phyloP scores from a whole-genome alignment of 257 asterid genomes.

The Echium plantagineum region DNA sequence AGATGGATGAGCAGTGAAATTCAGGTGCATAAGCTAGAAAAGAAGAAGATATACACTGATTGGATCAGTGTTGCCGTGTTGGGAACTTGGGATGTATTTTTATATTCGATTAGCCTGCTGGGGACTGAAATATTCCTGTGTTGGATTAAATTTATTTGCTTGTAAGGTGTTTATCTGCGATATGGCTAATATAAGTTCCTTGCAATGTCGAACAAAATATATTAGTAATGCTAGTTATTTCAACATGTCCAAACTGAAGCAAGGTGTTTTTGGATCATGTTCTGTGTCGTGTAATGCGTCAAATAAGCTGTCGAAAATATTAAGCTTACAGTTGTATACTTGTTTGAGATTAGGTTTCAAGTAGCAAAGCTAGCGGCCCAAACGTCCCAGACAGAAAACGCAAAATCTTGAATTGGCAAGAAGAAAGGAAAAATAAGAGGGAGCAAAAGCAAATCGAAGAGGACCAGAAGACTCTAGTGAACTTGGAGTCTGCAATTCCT shows the following conservation, averaged over 20 bases:
- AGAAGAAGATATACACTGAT: too few relatives aligned
- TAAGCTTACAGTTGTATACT: neutral
- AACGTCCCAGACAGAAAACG: conserved; percentile 46
- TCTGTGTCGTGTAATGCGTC: neutral
- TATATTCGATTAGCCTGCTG: too few relatives aligned
- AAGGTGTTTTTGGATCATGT: neutral
- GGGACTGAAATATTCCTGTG: too few relatives aligned
- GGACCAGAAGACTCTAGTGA: conserved; percentile 55
- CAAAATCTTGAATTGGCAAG: conserved; percentile 52
- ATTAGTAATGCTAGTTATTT: too few relatives aligned
- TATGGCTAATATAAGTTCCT: too few relatives aligned
- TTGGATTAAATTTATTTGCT: too few relatives aligned
- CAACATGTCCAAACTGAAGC: neutral
- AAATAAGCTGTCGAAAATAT: neutral
- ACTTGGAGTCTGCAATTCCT: conserved; percentile 66
- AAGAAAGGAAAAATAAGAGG: conserved; percentile 47
- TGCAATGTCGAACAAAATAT: too few relatives aligned
- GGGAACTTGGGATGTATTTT: too few relatives aligned
- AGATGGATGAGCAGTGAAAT: too few relatives aligned
- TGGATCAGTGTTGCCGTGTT: too few relatives aligned
- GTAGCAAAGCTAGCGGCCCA: conserved; percentile 15
- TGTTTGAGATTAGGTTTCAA: conserved; percentile 29
- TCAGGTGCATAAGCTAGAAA: too few relatives aligned
- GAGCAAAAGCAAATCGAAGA: conserved; percentile 61
- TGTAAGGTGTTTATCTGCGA: too few relatives aligned